A percentile compares a stretch with the other conserved stretches of the same genome.
These are phyloP conservation scores for Phytophthora vignae DNA, from an alignment of 352 stramenopile species.

Conservation along the genomic window DNA sequence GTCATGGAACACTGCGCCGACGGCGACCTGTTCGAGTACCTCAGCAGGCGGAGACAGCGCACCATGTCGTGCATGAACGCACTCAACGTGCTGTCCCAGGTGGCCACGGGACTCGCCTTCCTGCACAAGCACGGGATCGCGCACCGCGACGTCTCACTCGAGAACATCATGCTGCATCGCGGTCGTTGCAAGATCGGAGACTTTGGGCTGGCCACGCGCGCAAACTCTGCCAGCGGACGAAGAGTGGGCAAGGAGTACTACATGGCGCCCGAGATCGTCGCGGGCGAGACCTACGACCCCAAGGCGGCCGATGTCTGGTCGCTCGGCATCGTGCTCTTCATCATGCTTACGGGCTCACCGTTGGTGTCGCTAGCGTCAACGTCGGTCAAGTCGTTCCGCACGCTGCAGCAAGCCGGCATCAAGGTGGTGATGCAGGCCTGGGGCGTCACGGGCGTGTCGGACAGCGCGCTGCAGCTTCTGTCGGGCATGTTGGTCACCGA, in stretches of 20 bases:
- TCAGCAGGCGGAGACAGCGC: constrained; percentile 27
- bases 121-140: constrained; percentile 43
- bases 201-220: constrained; percentile 52
- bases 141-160: constrained; percentile 52
- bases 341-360: constrained; percentile 70
- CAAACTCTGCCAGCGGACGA: constrained; percentile 11
- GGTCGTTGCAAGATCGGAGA: constrained; percentile 55
- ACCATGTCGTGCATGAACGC: constrained; percentile 35
- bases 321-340: constrained; percentile 83
- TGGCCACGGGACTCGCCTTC: constrained; percentile 38
- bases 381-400: constrained; percentile 39
- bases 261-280: constrained; percentile 61
- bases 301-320: constrained; percentile 82
- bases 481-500: constrained; percentile 39
- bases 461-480: constrained; percentile 32
- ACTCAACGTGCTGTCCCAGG: constrained; percentile 43
- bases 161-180: constrained; percentile 52
- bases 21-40: constrained; percentile 49
- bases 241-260: constrained; percentile 62
- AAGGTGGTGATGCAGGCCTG: constrained; percentile 37
- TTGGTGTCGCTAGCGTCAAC: constrained; percentile 44
- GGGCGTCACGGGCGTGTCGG: constrained; percentile 37
- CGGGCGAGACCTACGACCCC: constrained; percentile 48
- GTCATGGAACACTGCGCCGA: constrained; percentile 52
- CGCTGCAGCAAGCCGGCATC: constrained; percentile 39